These are phyloP conservation scores for Hanseniaspora clermontiae DNA, from an alignment of 805 yeast genomes.

Conservation along the genomic window DNA sequence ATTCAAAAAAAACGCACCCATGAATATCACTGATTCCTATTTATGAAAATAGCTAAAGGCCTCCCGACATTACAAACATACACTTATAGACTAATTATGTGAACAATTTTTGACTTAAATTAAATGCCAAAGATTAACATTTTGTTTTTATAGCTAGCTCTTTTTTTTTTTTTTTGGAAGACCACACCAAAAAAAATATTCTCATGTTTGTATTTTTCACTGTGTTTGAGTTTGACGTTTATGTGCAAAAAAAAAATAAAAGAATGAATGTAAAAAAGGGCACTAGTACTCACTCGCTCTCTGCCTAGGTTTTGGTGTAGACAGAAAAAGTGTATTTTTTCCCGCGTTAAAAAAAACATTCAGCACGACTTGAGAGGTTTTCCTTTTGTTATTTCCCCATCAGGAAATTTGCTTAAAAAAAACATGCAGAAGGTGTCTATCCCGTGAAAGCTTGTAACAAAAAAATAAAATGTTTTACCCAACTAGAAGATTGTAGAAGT, in stretches of 20 bases:
- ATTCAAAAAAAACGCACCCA: neutral
- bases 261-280: too few relatives aligned
- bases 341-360: neutral
- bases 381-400: neutral
- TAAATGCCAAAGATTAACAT: neutral
- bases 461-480: neutral
- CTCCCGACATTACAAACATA: neutral
- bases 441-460: neutral
- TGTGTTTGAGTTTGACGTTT: too few relatives aligned
- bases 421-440: neutral
- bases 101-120: neutral
- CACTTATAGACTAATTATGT: too few relatives aligned
- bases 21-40: too few relatives aligned
- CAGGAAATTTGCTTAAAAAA: neutral
- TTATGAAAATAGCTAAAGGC: neutral
- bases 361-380: too few relatives aligned
- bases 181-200: too few relatives aligned
- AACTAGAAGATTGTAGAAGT: too few relatives aligned
- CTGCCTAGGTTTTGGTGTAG: neutral
- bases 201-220: too few relatives aligned
- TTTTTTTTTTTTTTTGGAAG: neutral
- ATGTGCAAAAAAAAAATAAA: neutral
- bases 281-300: too few relatives aligned
- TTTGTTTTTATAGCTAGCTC: neutral
- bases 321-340: neutral